Base-by-base conservation (phyloP, 179 eudicot genomes). In the Silene coronaria region DNA sequence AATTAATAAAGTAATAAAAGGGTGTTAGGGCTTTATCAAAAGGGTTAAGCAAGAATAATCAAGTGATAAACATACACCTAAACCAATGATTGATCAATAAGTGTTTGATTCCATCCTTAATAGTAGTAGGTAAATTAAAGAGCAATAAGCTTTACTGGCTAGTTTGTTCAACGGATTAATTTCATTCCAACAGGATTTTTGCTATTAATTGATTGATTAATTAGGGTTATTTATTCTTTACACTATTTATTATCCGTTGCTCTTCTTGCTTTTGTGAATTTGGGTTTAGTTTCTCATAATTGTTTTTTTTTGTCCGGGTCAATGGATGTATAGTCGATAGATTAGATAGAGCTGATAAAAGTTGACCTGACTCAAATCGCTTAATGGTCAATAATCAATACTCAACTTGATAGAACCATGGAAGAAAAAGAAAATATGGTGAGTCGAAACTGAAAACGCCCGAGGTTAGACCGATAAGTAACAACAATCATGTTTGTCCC, bases 1-100 rank as follows among this genome's bases (percentile, higher is more conserved):
- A 70, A 65, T 51, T 17, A 79, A 23, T 70, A 70, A 65, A 64
- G 6, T 38, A 71, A 79, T 30, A 30, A 79, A 67, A 67, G 75
- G 80, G 77, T 77, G 80, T 73, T 53, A 73, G 71, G 80, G 81
- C 76, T 77, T 77, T 77, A 74, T 81, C 84, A 69, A 63, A 63
- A 77, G 76, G 82, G 79, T 81, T 83, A 81, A 42, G 76, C 59
- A 71, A 70, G 82, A 80, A 73, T 87, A 75, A 83, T 85, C 88
- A 84, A 66, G 14, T n/a, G 16, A 24, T 21, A 22, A 10, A 21
- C 14, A 24, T 14, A 28, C 30, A 64, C 69, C 5, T 64, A 53
- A 51, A 17, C 16, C 58, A 53, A 53, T 73, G 75, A 69, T 77
- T 63, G 77, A 77, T 84, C 82, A 51, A 13, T 51, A 77, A 75